Evolutionary conservation across 768 basidiomycete species (phyloP).

Genomic region (Xanthoconium purpureum): DNA sequence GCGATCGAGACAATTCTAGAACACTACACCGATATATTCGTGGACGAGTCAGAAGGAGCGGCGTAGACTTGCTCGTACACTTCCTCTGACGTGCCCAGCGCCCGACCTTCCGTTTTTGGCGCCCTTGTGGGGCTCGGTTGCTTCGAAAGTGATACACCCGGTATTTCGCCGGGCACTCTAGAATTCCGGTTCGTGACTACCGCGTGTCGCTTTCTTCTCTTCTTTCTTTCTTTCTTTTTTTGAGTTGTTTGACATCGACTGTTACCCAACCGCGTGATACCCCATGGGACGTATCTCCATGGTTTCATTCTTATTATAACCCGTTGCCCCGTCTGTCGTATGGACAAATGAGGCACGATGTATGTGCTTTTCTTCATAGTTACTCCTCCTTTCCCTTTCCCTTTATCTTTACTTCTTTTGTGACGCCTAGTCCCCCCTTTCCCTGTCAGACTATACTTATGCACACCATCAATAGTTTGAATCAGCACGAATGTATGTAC

Average conservation of each 20-base stretch:
- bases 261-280: constrained; percentile 29
- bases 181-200: neutral
- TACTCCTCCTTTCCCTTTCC: neutral
- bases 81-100: neutral
- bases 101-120: neutral
- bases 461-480: constrained; percentile 7
- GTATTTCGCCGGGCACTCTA: neutral
- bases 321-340: neutral
- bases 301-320: constrained; percentile 13
- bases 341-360: constrained; percentile 2
- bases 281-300: constrained; percentile 12
- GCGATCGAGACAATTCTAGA: constrained; percentile 94
- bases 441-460: constrained; percentile 13
- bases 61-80: constrained; percentile 12
- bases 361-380: neutral
- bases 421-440: neutral
- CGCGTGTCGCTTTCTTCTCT: neutral
- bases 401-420: neutral
- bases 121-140: neutral
- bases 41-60: constrained; percentile 71
- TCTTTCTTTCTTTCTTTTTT: neutral
- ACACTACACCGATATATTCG: constrained; percentile 95
- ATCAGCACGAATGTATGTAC: constrained; percentile 21
- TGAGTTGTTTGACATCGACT: constrained; percentile 7
- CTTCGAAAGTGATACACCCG: neutral